These are phyloP conservation scores for Phylloporus arenicola DNA, from an alignment of 768 basidiomycete species.

Conservation along the genomic window DNA sequence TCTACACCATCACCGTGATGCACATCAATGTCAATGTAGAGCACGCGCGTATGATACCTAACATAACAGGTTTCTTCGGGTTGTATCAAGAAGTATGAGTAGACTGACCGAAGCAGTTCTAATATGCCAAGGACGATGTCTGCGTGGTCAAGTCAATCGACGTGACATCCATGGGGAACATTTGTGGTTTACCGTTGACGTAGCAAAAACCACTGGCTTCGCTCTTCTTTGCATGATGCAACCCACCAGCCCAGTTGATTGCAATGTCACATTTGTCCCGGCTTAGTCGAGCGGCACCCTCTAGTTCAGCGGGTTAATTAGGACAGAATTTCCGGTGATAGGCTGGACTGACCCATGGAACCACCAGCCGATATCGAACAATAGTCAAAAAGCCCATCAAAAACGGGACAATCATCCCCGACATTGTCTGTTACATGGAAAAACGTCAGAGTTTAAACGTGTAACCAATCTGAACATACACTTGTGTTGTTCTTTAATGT, in stretches of 20 bases:
- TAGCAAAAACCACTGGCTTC: slow-evolving; percentile 99
- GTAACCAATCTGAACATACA: slow-evolving; percentile 43
- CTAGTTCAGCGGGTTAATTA: slow-evolving; percentile 36
- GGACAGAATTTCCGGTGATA: background rate
- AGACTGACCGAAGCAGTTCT: slow-evolving; percentile 74
- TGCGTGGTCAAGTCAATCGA: slow-evolving; percentile 28
- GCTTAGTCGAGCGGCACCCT: slow-evolving; percentile 94
- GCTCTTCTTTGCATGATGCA: slow-evolving; percentile 98
- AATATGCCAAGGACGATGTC: slow-evolving; percentile 97
- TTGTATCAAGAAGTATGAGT: background rate
- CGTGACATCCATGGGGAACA: background rate
- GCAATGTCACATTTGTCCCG: slow-evolving; percentile 98
- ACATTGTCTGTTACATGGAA: slow-evolving; percentile 68
- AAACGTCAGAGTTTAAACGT: background rate
- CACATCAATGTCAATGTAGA: slow-evolving; percentile 98
- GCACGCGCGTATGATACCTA: slow-evolving; percentile 88
- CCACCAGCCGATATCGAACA: slow-evolving; percentile 99
- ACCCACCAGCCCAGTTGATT: slow-evolving; percentile 97
- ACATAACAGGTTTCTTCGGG: background rate
- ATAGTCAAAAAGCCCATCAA: slow-evolving; percentile 97
- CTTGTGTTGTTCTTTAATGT: slow-evolving; percentile 92
- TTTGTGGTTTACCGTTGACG: slow-evolving; percentile 67
- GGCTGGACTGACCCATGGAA: slow-evolving; percentile 77
- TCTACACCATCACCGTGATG: slow-evolving; percentile 99
- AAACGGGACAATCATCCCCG: slow-evolving; percentile 98